Conservation (phyloP, 257 asterid species). For the Lithospermum erythrorhizon region DNA sequence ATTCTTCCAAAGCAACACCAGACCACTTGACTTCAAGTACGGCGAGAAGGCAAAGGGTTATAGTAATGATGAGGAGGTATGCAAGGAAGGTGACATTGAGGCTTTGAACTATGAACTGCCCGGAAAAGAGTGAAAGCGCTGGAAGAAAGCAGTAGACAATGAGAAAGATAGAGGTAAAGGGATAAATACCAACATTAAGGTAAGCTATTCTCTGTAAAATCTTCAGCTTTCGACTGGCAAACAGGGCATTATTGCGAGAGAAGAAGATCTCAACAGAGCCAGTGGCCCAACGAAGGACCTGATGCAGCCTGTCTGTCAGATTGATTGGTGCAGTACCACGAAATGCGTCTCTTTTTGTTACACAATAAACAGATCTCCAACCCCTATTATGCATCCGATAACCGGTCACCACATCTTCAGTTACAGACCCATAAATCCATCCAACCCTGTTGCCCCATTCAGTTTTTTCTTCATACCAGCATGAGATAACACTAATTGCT, state of each 20-base stretch:
- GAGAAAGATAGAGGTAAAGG: slow-evolving; percentile 65
- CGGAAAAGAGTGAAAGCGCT: slow-evolving; percentile 69
- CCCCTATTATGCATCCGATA: slow-evolving; percentile 87
- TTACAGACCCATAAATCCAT: slow-evolving; percentile 84
- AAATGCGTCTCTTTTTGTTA: slow-evolving; percentile 75
- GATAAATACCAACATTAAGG: slow-evolving; percentile 78
- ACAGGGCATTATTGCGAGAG: slow-evolving; percentile 62
- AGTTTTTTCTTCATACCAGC: slow-evolving; percentile 87
- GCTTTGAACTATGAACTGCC: slow-evolving; percentile 63
- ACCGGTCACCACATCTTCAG: slow-evolving; percentile 86
- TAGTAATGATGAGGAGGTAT: slow-evolving; percentile 55
- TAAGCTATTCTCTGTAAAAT: slow-evolving; percentile 64
- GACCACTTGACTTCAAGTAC: slow-evolving; percentile 84
- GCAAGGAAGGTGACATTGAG: slow-evolving; percentile 57
- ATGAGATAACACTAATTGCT: slow-evolving; percentile 78
- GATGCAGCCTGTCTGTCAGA: slow-evolving; percentile 79
- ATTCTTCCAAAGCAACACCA: slow-evolving; percentile 58
- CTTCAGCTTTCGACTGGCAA: slow-evolving; percentile 71
- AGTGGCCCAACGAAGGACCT: slow-evolving; percentile 90
- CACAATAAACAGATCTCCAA: slow-evolving; percentile 77
- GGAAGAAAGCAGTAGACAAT: slow-evolving; percentile 89
- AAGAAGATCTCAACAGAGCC: slow-evolving; percentile 87
- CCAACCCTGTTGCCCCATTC: slow-evolving; percentile 92
- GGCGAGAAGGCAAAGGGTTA: slow-evolving; percentile 57
- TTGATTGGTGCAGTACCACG: slow-evolving; percentile 90